Base-by-base conservation (phyloP, 2,329 filamentous ascomycete genomes). In the Monosporascus sp. region DNA sequence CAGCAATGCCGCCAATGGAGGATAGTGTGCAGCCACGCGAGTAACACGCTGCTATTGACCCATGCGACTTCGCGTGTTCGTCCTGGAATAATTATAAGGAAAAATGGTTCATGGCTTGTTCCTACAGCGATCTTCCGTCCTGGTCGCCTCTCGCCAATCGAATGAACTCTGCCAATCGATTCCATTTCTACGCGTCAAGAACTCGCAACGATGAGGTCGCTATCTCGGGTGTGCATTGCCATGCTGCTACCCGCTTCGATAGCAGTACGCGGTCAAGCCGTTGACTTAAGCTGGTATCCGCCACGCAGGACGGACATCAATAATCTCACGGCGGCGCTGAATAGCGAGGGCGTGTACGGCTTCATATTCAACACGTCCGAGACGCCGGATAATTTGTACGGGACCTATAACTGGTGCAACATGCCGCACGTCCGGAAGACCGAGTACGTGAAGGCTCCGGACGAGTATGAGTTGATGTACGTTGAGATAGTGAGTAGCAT, bases 401-500 rank as follows among this genome's bases (percentile, higher is more conserved):
- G 83, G 6, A 77, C 72, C 1, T 92, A 92, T 70, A 90, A 93
- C 68, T 93, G 79, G 78, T 94, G 89, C 70, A 92, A 94, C 64
- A 94, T 94, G 88, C 89, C 90, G 1, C 90, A 93, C 70, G 86
- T 89, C n/a, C 79, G 88, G 35, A 71, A 68, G 22, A 69, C 70
- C 15, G 87, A 89, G 62, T 94, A 94, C 64, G 68, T 76, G 15
- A 76, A 70, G 55, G 73, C 79, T 0, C 61, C 72, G 1, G 58
- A 69, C 0, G 79, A 79, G n/a, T 90, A 82, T 64, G 74, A 84
- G 60, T 72, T 94, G 49, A 72, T 79, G 62, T 93, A 92, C 65
- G 88, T 93, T 7, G 89, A 93, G 70, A 73, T 92, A 62, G 83
- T 88, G 69, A 68, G 78, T 73, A 20, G 44, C 17, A 38, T 20